phyloP scores from a whole-genome alignment of 306 rosid species.

The Ochetophila trinervis region DNA sequence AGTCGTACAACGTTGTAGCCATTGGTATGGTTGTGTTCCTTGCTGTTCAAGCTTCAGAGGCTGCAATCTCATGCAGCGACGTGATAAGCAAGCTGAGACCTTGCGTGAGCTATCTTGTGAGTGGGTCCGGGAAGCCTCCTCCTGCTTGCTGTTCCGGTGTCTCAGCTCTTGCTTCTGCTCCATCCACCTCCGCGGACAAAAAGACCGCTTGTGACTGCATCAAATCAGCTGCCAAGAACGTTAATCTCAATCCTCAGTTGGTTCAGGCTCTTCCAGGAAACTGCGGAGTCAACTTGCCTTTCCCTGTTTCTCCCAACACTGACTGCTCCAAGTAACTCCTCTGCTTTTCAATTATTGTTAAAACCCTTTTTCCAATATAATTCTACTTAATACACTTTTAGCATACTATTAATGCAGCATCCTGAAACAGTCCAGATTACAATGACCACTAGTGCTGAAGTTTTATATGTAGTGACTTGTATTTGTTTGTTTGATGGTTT shows the following conservation, averaged over 20 bases:
- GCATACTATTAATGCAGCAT: too few species aligned
- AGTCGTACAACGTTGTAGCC: too few species aligned
- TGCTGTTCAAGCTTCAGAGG: constrained; percentile 42
- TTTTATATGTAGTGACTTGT: too few species aligned
- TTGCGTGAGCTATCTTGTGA: constrained; percentile 59
- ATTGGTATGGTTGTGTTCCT: too few species aligned
- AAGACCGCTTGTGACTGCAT: constrained; percentile 67
- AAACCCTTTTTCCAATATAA: not conserved
- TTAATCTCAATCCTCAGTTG: constrained; percentile 41
- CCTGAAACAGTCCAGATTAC: too few species aligned
- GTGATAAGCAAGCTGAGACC: constrained; percentile 57
- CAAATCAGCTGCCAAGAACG: constrained; percentile 45
- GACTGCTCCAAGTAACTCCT: constrained; percentile 78
- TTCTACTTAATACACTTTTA: too few species aligned
- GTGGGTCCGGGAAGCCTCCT: constrained; percentile 71
- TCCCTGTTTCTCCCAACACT: constrained; percentile 44
- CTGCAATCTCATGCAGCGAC: constrained; percentile 49
- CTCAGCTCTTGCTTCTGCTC: constrained; percentile 53
- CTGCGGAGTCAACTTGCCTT: constrained; percentile 52
- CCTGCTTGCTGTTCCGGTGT: constrained; percentile 61
- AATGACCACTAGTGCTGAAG: too few species aligned
- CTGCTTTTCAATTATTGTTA: too few species aligned
- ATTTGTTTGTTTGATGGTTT: too few species aligned
- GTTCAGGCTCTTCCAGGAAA: constrained; percentile 64
- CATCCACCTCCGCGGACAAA: constrained; percentile 46